phyloP scores from a whole-genome alignment of 2,329 filamentous ascomycete genomes.

The Aureobasidium sp. region DNA sequence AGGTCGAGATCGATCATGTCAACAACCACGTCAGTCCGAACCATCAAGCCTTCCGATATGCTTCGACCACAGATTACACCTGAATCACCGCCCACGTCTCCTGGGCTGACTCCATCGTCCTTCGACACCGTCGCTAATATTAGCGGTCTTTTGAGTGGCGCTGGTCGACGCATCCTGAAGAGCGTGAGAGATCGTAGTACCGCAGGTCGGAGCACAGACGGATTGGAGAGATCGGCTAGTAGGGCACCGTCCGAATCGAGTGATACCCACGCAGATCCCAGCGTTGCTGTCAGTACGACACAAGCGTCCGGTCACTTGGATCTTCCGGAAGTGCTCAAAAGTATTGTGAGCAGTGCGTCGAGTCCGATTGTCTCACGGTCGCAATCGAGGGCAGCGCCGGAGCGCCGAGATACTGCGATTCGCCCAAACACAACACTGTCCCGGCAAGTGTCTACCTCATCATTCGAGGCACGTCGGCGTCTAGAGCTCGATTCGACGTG shows the following conservation, averaged over 20 bases:
- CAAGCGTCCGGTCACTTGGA: constrained; percentile 53
- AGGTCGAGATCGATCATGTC: constrained; percentile 34
- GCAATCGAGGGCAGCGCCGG: constrained; percentile 14
- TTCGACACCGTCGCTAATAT: constrained; percentile 36
- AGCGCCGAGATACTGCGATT: constrained; percentile 15
- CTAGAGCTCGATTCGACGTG: constrained; percentile 17
- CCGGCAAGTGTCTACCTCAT: constrained; percentile 15
- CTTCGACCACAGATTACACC: constrained; percentile 19
- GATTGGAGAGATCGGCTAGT: constrained; percentile 55
- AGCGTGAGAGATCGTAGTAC: constrained; percentile 33
- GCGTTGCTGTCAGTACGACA: constrained; percentile 54
- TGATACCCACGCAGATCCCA: constrained; percentile 57
- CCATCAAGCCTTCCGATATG: constrained; percentile 34
- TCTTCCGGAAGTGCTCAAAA: constrained; percentile 39
- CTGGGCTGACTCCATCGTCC: constrained; percentile 35
- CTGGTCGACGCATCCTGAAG: constrained; percentile 39
- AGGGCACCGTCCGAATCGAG: constrained; percentile 48
- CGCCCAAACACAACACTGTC: constrained; percentile 17
- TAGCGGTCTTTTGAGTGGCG: constrained; percentile 39
- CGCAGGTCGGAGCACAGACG: constrained; percentile 38
- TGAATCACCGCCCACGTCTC: constrained; percentile 32
- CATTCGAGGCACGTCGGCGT: constrained; percentile 16
- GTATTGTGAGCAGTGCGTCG: constrained; percentile 23
- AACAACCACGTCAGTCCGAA: constrained; percentile 35
- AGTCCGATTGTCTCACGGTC: constrained; percentile 21